phyloP scores from a whole-genome alignment of 1,284 basidiomycete genomes.

The Ustilago tritici region DNA sequence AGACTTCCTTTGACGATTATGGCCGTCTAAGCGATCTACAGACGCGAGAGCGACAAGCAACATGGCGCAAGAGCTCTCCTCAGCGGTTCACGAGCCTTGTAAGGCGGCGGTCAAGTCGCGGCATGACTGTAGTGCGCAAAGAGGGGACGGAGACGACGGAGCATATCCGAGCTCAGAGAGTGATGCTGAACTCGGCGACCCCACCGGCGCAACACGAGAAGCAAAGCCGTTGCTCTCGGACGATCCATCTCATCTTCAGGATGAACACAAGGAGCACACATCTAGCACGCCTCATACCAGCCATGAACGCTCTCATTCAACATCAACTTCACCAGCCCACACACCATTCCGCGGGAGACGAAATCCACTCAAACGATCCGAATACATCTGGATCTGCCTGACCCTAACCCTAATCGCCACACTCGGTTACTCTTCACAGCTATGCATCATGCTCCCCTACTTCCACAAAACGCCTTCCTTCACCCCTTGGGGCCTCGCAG shows the following conservation, averaged over 20 bases:
- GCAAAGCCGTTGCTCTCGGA: conserved; percentile 9
- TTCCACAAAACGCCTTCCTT: conserved; percentile 52
- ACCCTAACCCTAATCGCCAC: conserved; percentile 52
- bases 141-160: conserved; percentile 6
- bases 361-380: conserved; percentile 43
- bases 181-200: conserved; percentile 22
- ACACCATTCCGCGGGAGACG: conserved; percentile 15
- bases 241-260: background rate
- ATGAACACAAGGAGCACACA: background rate
- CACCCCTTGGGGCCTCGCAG: conserved; percentile 75
- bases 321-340: background rate
- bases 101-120: too few relatives aligned
- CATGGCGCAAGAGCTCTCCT: background rate
- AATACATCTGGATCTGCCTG: conserved; percentile 40
- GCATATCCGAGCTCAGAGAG: conserved; percentile 32
- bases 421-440: conserved; percentile 59
- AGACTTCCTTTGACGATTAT: too few relatives aligned
- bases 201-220: background rate
- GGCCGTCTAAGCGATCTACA: too few relatives aligned
- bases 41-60: background rate
- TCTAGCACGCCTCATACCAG: background rate
- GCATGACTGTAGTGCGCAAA: background rate
- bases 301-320: background rate
- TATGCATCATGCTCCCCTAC: conserved; percentile 63
- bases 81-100: too few relatives aligned